Base-by-base conservation (phyloP, 345 rosid species). In the Excoecaria agallocha region DNA sequence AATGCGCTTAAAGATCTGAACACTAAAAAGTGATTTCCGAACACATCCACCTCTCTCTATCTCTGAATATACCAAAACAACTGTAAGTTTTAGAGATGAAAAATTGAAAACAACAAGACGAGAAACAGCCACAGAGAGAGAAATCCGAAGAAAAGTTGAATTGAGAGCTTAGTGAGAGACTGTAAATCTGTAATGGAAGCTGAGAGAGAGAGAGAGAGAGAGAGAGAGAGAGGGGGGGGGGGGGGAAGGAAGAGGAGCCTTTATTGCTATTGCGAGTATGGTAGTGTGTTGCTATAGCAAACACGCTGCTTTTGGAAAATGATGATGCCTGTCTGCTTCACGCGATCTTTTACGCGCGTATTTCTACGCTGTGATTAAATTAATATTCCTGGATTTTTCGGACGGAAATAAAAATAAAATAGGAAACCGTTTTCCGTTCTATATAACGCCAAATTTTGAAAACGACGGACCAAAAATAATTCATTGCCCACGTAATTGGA, bases 1-100 rank as follows among this genome's bases (percentile, higher is more conserved):
- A 88, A 87, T 75, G 89, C 92, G 92, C 87, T n/a, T n/a, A 64
- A 77, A 72, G 76, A 85, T 76, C 85, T 69, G 10, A 77, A 30
- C 30, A 30, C 30, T 30, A 30, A 52, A 72, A 64, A 56, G 46
- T 37, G 22, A 12, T 25, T 37, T 20, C 16, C 9, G 43, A 1
- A 46, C 8, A 59, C 20, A 50, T 56, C 12, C 71, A 17, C 35
- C 52, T 66, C 25, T 66, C 51, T 17, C 50, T 67, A 6, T 4
- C 4, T 67, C 50, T n/a, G 19, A 3, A 12, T 43, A 15, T 62
- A 54, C 22, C 35, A 51, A 68, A 38, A 20, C 25, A 20, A 24
- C 50, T 39, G 68, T 43, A 3, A 4, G 63, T 6, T 58, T 52
- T 57, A 6, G 74, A n/a, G 15, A 52, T 19, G 19, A 16, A n/a